phyloP scores from a whole-genome alignment of 768 basidiomycete species.

The Suillus discolor region DNA sequence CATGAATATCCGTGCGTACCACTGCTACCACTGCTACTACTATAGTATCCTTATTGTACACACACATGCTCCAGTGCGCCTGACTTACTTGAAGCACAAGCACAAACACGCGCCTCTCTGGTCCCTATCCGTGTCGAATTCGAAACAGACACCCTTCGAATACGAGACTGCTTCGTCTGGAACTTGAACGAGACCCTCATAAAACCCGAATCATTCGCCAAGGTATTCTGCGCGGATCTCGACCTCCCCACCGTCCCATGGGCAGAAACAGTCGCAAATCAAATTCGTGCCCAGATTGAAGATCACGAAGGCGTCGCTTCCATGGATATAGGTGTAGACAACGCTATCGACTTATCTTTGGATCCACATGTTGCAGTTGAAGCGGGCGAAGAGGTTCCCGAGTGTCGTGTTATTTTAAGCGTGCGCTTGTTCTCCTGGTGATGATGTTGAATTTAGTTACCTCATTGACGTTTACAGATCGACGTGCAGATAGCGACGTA shows the following conservation, averaged over 20 bases:
- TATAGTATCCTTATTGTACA: neutral
- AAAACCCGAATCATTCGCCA: constrained; percentile 84
- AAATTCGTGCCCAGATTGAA: constrained; percentile 90
- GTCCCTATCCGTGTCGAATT: constrained; percentile 96
- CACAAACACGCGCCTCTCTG: constrained; percentile 54
- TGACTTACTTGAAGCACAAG: constrained; percentile 66
- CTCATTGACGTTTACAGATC: constrained; percentile 53
- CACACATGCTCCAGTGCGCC: constrained; percentile 47
- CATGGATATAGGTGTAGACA: constrained; percentile 62
- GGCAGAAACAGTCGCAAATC: constrained; percentile 78
- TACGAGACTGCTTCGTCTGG: constrained; percentile 97
- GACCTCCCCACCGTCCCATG: constrained; percentile 70
- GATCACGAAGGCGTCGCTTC: constrained; percentile 84
- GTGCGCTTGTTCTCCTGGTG: constrained; percentile 44
- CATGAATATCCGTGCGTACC: constrained; percentile 77
- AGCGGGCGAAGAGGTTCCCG: constrained; percentile 60
- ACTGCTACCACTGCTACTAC: constrained; percentile 4
- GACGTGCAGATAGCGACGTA: constrained; percentile 95
- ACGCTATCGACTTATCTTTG: constrained; percentile 26
- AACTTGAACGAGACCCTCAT: constrained; percentile 88
- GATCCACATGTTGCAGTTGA: constrained; percentile 41
- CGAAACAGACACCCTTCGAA: constrained; percentile 87
- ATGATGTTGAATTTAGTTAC: constrained; percentile 17
- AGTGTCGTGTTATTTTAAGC: constrained; percentile 82
- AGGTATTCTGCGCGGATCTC: constrained; percentile 85